Base-by-base conservation (phyloP, 2,329 filamentous ascomycete species). In the Neopestalotiopsis sp. region DNA sequence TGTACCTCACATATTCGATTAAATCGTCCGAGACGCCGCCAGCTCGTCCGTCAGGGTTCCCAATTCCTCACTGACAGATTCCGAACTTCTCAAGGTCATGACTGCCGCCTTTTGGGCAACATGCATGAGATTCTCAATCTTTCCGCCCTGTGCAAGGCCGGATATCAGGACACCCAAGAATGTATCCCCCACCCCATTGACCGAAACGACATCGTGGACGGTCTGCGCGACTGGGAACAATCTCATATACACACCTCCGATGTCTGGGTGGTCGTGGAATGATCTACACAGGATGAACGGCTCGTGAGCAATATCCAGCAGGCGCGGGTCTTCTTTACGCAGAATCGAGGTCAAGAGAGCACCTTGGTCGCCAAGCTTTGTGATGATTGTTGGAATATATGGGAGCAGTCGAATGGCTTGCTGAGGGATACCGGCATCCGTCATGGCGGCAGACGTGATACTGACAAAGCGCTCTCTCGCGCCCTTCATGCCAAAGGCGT, bases 181-280 rank as follows among this genome's bases (percentile, higher is more conserved):
- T 0, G 96, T 98, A 80, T 99, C 96, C 0, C 96, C 96, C 2
- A 94, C 94, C 0, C 95, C 96, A 78, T 98, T 98, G 10, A 98
- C 95, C 61, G 94, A 97, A 1, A 95, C 90, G 1, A 97, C 86
- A 32, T 96, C 89, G 24, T 87, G 81, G 0, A 97, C 86, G 17
- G 84, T 81, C 77, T 92, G 90, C 0, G 88, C 88, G 0, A 92
- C 85, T 0, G 92, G 89, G 78, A 94, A 93, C 24, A 89, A 73
- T 42, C 88, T 79, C 91, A 98, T 94, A 76, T 98, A 98, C 2
- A 98, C 86, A 0, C 95, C 95, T 0, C 94, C 90, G 0, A 91
- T 84, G 7, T 84, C 79, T 1, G 82, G 82, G 38, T 88, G 85
- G 2, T 85, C 84, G 13, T 85, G 84, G 1, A 81, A 77, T 42